phyloP scores from a whole-genome alignment of 2,329 filamentous ascomycete genomes.

The Pseudogymnoascus sp. region DNA sequence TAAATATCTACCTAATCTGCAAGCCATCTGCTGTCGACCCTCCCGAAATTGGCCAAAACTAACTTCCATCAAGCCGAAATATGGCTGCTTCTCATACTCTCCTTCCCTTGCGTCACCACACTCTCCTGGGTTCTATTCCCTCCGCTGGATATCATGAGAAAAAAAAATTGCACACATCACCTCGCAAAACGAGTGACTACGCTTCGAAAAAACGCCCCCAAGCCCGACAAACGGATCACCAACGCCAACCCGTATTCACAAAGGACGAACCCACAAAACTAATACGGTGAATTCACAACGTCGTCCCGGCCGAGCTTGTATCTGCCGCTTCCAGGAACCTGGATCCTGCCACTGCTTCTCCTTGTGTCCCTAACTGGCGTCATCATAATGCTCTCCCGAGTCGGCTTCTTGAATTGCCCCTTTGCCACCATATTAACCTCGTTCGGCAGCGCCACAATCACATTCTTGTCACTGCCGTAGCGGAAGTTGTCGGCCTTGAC shows the following conservation, averaged over 20 bases:
- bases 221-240: background rate
- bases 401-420: constrained; percentile 74
- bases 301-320: constrained; percentile 74
- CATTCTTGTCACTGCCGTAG: constrained; percentile 93
- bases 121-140: background rate
- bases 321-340: constrained; percentile 46
- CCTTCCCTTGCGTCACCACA: background rate
- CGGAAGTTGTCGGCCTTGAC: constrained; percentile 99
- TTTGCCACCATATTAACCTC: constrained; percentile 97
- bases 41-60: background rate
- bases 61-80: background rate
- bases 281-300: constrained; percentile 66
- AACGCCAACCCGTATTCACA: background rate
- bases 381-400: constrained; percentile 79
- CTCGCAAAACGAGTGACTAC: constrained; percentile 8
- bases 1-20: constrained; percentile 9
- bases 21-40: background rate
- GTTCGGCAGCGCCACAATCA: constrained; percentile 92
- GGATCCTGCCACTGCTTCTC: constrained; percentile 42
- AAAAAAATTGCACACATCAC: background rate
- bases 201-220: background rate
- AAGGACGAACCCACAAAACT: constrained; percentile 13
- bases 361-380: constrained; percentile 40
- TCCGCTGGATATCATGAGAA: constrained; percentile 6
- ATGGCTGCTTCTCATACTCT: background rate